phyloP scores from a whole-genome alignment of 2,329 filamentous ascomycete genomes.

The Fusarium zealandicum region DNA sequence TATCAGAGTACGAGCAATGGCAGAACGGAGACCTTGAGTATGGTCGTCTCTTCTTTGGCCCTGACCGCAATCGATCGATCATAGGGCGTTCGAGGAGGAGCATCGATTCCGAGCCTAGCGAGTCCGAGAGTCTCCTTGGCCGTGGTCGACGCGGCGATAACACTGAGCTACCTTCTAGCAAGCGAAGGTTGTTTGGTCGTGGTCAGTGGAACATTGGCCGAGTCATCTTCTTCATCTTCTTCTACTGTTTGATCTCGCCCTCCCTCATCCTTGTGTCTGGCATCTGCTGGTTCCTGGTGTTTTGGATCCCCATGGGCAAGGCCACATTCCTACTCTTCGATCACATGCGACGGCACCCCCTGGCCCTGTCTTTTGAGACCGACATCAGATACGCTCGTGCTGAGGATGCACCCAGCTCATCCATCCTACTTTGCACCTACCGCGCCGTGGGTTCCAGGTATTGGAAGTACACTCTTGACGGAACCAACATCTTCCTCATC shows the following conservation, averaged over 20 bases:
- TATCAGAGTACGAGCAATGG: constrained; percentile 99
- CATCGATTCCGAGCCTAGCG: constrained; percentile 81
- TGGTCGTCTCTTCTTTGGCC: constrained; percentile 94
- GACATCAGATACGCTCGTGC: constrained; percentile 78
- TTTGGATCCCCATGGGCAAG: constrained; percentile 98
- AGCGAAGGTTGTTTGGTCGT: constrained; percentile 89
- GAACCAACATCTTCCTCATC: constrained; percentile 98
- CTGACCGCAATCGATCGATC: constrained; percentile 77
- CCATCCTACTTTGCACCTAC: constrained; percentile 95
- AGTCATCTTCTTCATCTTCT: constrained; percentile 95
- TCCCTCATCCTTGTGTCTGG: constrained; percentile 84
- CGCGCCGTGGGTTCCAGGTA: constrained; percentile 93
- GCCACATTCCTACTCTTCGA: constrained; percentile 88
- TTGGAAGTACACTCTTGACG: constrained; percentile 99
- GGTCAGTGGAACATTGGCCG: constrained; percentile 95
- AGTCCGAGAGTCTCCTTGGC: constrained; percentile 89
- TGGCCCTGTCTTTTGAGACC: constrained; percentile 92
- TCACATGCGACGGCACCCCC: constrained; percentile 88
- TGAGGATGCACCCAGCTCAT: constrained; percentile 75
- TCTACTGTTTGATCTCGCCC: constrained; percentile 91
- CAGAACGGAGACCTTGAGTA: constrained; percentile 97
- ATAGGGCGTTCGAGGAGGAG: constrained; percentile 87
- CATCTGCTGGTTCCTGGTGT: constrained; percentile 95
- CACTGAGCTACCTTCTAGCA: constrained; percentile 54
- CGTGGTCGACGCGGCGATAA: constrained; percentile 60